phyloP scores from a whole-genome alignment of 2,329 filamentous ascomycete species.

The Ascochyta pisi region DNA sequence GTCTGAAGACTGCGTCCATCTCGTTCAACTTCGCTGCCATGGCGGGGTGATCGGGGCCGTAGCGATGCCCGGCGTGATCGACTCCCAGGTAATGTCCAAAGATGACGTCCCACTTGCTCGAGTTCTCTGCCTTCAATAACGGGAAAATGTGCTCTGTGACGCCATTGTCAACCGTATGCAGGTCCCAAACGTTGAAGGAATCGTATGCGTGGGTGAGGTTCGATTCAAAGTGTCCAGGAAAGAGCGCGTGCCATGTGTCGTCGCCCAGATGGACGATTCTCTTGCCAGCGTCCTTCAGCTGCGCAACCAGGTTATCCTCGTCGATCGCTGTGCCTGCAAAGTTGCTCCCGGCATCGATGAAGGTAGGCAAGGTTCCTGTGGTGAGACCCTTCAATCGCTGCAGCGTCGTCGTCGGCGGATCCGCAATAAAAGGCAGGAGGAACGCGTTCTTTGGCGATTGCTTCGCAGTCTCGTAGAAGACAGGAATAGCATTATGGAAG shows the following conservation, averaged over 20 bases:
- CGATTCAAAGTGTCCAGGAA: constrained; percentile 89
- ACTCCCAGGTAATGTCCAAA: constrained; percentile 95
- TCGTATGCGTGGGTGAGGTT: constrained; percentile 90
- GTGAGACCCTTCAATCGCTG: constrained; percentile 93
- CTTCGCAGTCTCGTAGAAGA: constrained; percentile 82
- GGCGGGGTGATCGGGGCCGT: constrained; percentile 88
- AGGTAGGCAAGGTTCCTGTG: constrained; percentile 92
- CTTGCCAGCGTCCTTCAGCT: constrained; percentile 70
- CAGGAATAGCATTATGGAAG: constrained; percentile 87
- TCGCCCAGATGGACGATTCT: constrained; percentile 94
- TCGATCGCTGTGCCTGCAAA: constrained; percentile 96
- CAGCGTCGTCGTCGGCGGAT: constrained; percentile 91
- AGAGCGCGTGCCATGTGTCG: constrained; percentile 94
- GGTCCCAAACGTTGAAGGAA: constrained; percentile 97
- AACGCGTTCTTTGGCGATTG: constrained; percentile 82
- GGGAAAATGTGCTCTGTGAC: constrained; percentile 91
- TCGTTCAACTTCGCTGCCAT: constrained; percentile 91
- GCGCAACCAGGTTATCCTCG: constrained; percentile 80
- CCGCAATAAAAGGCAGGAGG: constrained; percentile 92
- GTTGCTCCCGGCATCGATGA: constrained; percentile 91
- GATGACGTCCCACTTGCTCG: constrained; percentile 86
- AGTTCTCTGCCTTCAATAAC: constrained; percentile 70
- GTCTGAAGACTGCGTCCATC: constrained; percentile 82
- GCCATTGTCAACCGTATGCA: constrained; percentile 96
- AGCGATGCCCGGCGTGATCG: constrained; percentile 95